Conservation (phyloP, 306 rosid species). For the Dryas alaskensis region DNA sequence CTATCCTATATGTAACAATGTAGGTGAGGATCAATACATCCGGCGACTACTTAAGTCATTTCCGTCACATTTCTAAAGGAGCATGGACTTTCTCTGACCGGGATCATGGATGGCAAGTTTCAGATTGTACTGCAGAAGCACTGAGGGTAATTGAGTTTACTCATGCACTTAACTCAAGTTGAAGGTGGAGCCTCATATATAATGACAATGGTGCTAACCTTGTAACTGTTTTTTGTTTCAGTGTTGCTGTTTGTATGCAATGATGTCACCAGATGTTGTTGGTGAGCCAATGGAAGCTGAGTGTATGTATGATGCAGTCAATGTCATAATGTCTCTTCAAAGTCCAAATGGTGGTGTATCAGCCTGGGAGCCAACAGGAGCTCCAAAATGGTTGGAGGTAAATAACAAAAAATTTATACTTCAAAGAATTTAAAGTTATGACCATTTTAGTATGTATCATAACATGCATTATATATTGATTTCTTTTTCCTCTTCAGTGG, state of each 20-base stretch:
- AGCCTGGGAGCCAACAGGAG: conserved; percentile 49
- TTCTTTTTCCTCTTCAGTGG: conserved; percentile 25
- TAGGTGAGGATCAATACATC: conserved; percentile 58
- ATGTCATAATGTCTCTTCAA: conserved; percentile 64
- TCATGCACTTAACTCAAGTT: background rate
- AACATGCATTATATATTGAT: background rate
- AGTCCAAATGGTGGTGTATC: conserved; percentile 75
- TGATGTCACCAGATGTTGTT: conserved; percentile 55
- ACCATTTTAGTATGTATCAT: background rate
- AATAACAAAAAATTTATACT: background rate
- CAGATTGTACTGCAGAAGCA: conserved; percentile 81
- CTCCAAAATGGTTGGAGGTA: conserved; percentile 36
- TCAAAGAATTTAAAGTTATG: background rate
- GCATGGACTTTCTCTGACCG: conserved; percentile 80
- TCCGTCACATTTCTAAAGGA: conserved; percentile 75
- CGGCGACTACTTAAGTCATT: conserved; percentile 39
- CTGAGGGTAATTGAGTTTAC: conserved; percentile 44
- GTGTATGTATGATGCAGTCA: conserved; percentile 56
- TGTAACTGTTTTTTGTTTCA: conserved; percentile 9
- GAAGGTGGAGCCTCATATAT: background rate
- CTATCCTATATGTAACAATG: background rate
- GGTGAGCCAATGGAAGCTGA: conserved; percentile 68
- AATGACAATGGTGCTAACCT: conserved; percentile 11
- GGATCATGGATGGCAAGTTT: conserved; percentile 90
- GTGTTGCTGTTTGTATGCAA: conserved; percentile 64